Base-by-base conservation (phyloP, 352 stramenopile genomes). In the Pythium periplocum region DNA sequence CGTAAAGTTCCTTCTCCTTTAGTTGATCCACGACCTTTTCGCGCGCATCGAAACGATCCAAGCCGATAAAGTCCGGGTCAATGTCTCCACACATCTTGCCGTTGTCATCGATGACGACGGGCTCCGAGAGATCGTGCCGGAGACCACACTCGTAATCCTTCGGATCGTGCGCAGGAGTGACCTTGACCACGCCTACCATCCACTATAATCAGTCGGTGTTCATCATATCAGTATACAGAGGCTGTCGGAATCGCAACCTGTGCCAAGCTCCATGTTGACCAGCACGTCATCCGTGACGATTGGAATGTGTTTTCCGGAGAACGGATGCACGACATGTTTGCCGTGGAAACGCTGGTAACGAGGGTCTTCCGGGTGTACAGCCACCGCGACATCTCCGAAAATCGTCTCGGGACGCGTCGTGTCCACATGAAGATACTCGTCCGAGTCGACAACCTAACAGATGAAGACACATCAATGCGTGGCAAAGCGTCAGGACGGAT, bases 121-220 rank as follows among this genome's bases (percentile, higher is more conserved):
- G 62, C 52, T 90, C 69, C 1, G 75, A 64, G n/a, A 99, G 78
- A 39, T 85, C 76, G 59, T 99, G 95, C 26, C 97, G 78, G 64
- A 96, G 89, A 10, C 96, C 97, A 64, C 96, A 99, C 64, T 98
- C 96, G 74, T 98, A 99, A 81, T 99, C 97, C 59, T 99, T 99
- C 3, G 96, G 91, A 69, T 99, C 97, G 63, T 99, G 97, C 9
- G 97, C 96, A 3, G 97, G 97, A n/a, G 97, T 99, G 45, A 99
- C 96, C 76, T 96, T 93, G 12, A 94, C 81, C 37, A 90, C 84
- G 61, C 80, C 77, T 89, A 47, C 17, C 17, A 26, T 26, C 17
- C 17, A 26, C 17, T 26, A 26, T 26, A 26, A 26, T 26, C 17
- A 26, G 17, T 26, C 17, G 17, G 17, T 26, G 17, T 26, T 26